These are phyloP conservation scores for Macadamia integrifolia DNA, from an alignment of 164 flowering plant species.

Conservation along the genomic window DNA sequence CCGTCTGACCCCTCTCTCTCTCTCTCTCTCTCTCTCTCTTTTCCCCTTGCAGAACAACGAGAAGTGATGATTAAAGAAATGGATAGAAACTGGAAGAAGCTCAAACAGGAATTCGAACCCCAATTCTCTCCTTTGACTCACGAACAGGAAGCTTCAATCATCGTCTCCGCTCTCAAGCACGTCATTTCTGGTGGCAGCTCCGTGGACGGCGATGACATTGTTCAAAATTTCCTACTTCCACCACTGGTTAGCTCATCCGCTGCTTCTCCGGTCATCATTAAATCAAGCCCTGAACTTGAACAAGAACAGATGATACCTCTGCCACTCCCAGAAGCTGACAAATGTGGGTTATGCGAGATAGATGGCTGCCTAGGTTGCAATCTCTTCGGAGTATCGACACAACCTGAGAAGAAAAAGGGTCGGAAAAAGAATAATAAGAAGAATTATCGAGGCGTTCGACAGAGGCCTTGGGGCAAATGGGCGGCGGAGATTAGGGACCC, in stretches of 20 bases:
- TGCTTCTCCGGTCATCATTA: too few species aligned
- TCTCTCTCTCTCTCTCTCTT: too few species aligned
- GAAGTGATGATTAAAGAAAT: too few species aligned
- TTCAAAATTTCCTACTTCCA: background rate
- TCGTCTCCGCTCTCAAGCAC: conserved; percentile 38
- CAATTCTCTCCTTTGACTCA: conserved; percentile 17
- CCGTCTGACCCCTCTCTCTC: too few species aligned
- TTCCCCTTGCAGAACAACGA: too few species aligned
- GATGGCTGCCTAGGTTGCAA: conserved; percentile 49
- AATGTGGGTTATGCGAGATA: conserved; percentile 38
- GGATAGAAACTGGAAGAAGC: too few species aligned
- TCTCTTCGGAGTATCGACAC: conserved; percentile 13
- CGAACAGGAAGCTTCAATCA: conserved; percentile 44
- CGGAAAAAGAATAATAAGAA: conserved; percentile 4
- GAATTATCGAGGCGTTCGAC: conserved; percentile 41
- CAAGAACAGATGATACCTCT: background rate
- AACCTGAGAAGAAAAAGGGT: background rate
- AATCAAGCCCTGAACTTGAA: background rate
- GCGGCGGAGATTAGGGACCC: conserved; percentile 53
- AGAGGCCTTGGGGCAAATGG: conserved; percentile 56
- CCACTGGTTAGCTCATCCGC: background rate
- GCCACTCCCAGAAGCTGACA: conserved; percentile 13
- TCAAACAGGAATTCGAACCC: too few species aligned
- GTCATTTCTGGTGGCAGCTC: conserved; percentile 28
- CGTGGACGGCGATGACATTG: background rate